Evolutionary conservation across 2,329 filamentous ascomycete genomes (phyloP).

Genomic region (Achaetomium macrosporum): DNA sequence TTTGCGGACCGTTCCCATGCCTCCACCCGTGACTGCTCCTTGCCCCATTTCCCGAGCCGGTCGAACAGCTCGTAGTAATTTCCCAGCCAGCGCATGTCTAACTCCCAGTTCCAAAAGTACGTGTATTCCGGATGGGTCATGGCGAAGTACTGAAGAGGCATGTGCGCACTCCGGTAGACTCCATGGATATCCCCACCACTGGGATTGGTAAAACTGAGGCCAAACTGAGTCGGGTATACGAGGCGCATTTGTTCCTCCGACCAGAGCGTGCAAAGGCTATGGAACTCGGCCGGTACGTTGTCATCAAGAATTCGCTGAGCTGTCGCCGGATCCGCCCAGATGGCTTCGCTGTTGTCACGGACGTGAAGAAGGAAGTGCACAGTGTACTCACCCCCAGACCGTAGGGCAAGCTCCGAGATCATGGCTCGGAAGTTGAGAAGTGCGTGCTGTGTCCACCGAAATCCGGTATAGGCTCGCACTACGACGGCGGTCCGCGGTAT

Average conservation of each 20-base stretch:
- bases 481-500: slow-evolving; percentile 65
- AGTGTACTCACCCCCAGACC: slow-evolving; percentile 74
- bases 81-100: slow-evolving; percentile 60
- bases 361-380: slow-evolving; percentile 83
- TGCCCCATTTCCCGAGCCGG: slow-evolving; percentile 60
- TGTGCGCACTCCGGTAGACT: slow-evolving; percentile 61
- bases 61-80: slow-evolving; percentile 70
- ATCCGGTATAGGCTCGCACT: slow-evolving; percentile 74
- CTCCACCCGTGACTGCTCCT: slow-evolving; percentile 61
- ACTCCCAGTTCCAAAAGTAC: slow-evolving; percentile 66
- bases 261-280: slow-evolving; percentile 75
- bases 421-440: slow-evolving; percentile 77
- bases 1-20: slow-evolving; percentile 72
- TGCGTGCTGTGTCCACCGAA: slow-evolving; percentile 70
- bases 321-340: slow-evolving; percentile 72
- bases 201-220: slow-evolving; percentile 57
- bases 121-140: slow-evolving; percentile 58
- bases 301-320: slow-evolving; percentile 65
- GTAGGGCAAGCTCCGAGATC: slow-evolving; percentile 69
- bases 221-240: slow-evolving; percentile 67
- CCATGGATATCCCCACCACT: slow-evolving; percentile 57
- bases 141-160: slow-evolving; percentile 60
- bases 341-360: slow-evolving; percentile 69
- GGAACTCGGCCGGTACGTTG: slow-evolving; percentile 68
- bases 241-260: slow-evolving; percentile 78